Base-by-base conservation (phyloP, 1,284 basidiomycete species). In the Neolentinus lepideus region DNA sequence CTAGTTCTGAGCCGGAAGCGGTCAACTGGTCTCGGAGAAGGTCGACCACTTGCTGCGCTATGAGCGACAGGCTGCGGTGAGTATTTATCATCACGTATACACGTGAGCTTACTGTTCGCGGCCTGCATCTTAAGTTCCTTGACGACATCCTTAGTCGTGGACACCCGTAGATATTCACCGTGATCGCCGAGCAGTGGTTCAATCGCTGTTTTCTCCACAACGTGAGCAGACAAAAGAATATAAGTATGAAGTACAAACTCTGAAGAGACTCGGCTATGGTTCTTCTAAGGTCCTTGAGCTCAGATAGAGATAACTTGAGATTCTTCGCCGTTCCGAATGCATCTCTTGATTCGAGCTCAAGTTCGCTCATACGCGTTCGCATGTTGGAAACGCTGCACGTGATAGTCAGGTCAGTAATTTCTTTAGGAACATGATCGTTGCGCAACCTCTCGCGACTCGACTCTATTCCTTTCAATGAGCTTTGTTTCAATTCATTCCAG, bases 41-140 rank as follows among this genome's bases (percentile, higher is more conserved):
- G 50, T 72, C 70, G 11, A 67, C 62, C 1, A 72, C 71, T 57
- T 73, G 67, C 26, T 67, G 65, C 21, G 65, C 71, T 73, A 31
- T 10, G 26, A 10, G 48, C n/a, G 10, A 31, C 27, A 24, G 29
- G 27, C 3, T 25, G 8, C 4, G 3, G 22, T n/a, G 9, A 29
- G n/a, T 9, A 25, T 22, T 24, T 6, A 21, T 26, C 3, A 29
- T 50, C 22, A 25, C 6, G 14, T 6, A 50, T 50, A 25, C 6
- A 12, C 3, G 21, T 12, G 47, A 8, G 11, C 47, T 26, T 50
- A 50, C 47, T 26, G 14, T 50, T 14, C 21, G 47, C 25, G 22
- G 16, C 25, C 27, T 50, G 47, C 14, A 21, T 16, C 27, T 50
- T 8, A n/a, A 50, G 27, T 16, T 50, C 24, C 22, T 50, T 50